phyloP scores from a whole-genome alignment of 805 yeast genomes.

The Torulaspora microellipsoides region DNA sequence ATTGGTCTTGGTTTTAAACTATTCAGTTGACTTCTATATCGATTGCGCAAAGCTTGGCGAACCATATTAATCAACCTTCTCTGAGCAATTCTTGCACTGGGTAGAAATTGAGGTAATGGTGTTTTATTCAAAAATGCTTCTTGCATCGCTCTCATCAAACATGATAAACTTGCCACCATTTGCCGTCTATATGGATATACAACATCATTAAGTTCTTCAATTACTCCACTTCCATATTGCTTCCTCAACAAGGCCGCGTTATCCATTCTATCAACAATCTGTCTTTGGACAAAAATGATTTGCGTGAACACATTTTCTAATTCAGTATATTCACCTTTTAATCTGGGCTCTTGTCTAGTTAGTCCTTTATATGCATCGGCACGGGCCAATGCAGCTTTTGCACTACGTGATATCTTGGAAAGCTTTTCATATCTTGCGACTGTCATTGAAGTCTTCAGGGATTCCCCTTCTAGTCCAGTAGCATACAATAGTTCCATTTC shows the following conservation, averaged over 20 bases:
- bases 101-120: slow-evolving; percentile 48
- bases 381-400: slow-evolving; percentile 37
- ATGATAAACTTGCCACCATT: slow-evolving; percentile 38
- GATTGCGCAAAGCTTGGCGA: slow-evolving; percentile 34
- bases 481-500: slow-evolving; percentile 39
- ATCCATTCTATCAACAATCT: slow-evolving; percentile 45
- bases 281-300: slow-evolving; percentile 42
- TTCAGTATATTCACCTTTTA: slow-evolving; percentile 43
- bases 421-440: slow-evolving; percentile 34
- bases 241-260: slow-evolving; percentile 41
- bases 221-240: slow-evolving; percentile 43
- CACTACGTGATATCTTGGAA: slow-evolving; percentile 33
- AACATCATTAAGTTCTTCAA: slow-evolving; percentile 40
- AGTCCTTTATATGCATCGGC: slow-evolving; percentile 40
- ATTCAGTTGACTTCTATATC: slow-evolving; percentile 19
- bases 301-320: slow-evolving; percentile 40
- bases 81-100: slow-evolving; percentile 47
- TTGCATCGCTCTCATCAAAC: slow-evolving; percentile 40
- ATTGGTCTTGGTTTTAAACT: slow-evolving; percentile 6
- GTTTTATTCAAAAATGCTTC: slow-evolving; percentile 41
- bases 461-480: slow-evolving; percentile 39
- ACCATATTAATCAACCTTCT: slow-evolving; percentile 43
- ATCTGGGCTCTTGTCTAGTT: slow-evolving; percentile 45
- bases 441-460: slow-evolving; percentile 26
- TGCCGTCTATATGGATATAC: slow-evolving; percentile 45